phyloP scores from a whole-genome alignment of 768 basidiomycete genomes.

The Mycena olivaceomarginata region DNA sequence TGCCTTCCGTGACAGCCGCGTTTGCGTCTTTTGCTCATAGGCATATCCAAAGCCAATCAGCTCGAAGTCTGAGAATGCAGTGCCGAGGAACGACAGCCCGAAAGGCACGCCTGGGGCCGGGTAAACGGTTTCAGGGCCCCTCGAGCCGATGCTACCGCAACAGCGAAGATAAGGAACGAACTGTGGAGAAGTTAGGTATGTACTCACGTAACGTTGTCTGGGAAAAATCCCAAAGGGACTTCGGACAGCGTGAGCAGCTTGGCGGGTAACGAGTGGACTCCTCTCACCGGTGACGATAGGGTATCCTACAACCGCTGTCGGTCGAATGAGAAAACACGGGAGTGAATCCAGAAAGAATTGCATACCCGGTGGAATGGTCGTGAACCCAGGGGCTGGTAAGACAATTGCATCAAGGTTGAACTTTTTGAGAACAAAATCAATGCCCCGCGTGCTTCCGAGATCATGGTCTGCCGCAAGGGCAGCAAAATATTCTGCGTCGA shows the following conservation, averaged over 20 bases:
- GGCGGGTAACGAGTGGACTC: not conserved
- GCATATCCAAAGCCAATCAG: slow-evolving; percentile 78
- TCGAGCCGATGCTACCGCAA: slow-evolving; percentile 49
- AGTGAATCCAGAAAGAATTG: not conserved
- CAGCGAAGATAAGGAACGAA: not conserved
- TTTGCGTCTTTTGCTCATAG: slow-evolving; percentile 79
- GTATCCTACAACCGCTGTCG: slow-evolving; percentile 76
- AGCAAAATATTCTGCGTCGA: slow-evolving; percentile 64
- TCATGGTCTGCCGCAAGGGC: slow-evolving; percentile 67
- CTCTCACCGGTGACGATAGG: slow-evolving; percentile 77
- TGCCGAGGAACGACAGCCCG: slow-evolving; percentile 77
- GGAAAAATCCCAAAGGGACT: slow-evolving; percentile 80
- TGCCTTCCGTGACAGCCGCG: slow-evolving; percentile 68
- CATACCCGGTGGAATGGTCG: slow-evolving; percentile 62
- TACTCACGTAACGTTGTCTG: slow-evolving; percentile 61
- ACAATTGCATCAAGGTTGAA: slow-evolving; percentile 72
- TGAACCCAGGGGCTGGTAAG: slow-evolving; percentile 65
- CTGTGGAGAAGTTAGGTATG: not conserved
- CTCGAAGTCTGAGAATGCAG: slow-evolving; percentile 75
- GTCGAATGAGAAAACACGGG: not conserved
- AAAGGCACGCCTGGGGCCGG: slow-evolving; percentile 77
- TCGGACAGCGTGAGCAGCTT: slow-evolving; percentile 16
- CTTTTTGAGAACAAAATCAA: slow-evolving; percentile 69
- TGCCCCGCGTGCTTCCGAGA: slow-evolving; percentile 70
- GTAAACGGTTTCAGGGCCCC: slow-evolving; percentile 64